phyloP scores from a whole-genome alignment of 2,329 filamentous ascomycete species.

The Ophiocordyceps robertsii region DNA sequence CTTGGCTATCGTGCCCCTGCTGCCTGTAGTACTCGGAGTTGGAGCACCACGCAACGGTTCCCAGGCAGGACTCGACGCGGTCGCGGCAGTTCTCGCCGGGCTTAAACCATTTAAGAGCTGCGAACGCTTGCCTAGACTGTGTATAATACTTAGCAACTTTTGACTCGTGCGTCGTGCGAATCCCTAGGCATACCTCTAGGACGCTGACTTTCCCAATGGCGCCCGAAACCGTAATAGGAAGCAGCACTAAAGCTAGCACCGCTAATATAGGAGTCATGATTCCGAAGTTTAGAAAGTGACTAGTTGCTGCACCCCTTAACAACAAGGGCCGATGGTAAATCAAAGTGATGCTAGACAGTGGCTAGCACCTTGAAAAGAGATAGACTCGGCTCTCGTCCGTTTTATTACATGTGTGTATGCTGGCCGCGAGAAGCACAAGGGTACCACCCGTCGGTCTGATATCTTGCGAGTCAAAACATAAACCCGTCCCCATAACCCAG shows the following conservation, averaged over 20 bases:
- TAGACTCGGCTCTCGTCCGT: not conserved
- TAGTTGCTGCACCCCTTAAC: not conserved
- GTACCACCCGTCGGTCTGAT: too few species aligned
- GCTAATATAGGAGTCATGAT: not conserved
- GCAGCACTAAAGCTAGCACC: not conserved
- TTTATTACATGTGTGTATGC: not conserved
- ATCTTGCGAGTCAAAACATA: too few species aligned
- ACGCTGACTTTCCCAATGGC: not conserved
- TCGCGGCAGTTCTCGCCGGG: not conserved
- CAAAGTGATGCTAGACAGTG: not conserved
- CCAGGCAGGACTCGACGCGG: constrained; percentile 1
- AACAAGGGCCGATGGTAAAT: not conserved
- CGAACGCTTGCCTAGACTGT: not conserved
- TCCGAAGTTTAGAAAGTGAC: not conserved
- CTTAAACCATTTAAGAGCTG: not conserved
- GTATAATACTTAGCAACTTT: not conserved
- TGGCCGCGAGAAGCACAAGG: too few species aligned
- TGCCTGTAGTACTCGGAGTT: not conserved
- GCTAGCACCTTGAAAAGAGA: not conserved
- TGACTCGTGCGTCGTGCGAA: not conserved
- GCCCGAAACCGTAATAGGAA: not conserved
- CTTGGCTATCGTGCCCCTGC: not conserved
- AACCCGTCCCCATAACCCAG: too few species aligned
- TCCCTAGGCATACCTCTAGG: not conserved
- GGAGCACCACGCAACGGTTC: constrained; percentile 1